These are phyloP conservation scores for Globisporangium paroecandrum DNA, from an alignment of 352 stramenopile species.

Conservation along the genomic window DNA sequence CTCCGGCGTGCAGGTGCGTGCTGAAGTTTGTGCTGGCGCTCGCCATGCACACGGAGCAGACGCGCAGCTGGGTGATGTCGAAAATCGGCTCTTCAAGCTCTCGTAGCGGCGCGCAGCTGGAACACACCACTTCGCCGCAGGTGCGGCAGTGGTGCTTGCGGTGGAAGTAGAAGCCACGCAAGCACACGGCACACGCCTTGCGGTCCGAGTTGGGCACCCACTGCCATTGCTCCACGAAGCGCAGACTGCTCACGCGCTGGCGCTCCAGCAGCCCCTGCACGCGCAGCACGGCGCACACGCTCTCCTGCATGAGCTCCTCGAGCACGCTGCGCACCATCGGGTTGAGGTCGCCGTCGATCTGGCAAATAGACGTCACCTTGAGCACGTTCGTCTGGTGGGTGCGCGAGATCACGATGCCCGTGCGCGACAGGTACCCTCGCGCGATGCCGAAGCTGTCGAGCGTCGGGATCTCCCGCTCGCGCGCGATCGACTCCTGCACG, in stretches of 20 bases:
- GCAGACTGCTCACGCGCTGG: conserved; percentile 64
- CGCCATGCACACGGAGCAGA: conserved; percentile 69
- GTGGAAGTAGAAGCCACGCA: conserved; percentile 77
- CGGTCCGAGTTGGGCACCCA: conserved; percentile 70
- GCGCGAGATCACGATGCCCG: conserved; percentile 68
- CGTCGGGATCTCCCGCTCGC: conserved; percentile 58
- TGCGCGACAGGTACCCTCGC: conserved; percentile 51
- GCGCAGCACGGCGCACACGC: conserved; percentile 46
- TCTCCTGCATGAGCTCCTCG: conserved; percentile 72
- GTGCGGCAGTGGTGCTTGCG: conserved; percentile 73
- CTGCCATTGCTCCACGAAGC: conserved; percentile 78
- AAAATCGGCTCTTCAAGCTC: conserved; percentile 67
- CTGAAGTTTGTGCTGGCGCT: conserved; percentile 23
- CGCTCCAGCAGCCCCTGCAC: conserved; percentile 64
- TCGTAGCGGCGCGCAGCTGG: conserved; percentile 61
- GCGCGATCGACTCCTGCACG: conserved; percentile 67
- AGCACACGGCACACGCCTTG: conserved; percentile 76
- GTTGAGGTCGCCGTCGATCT: conserved; percentile 57
- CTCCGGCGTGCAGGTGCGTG: conserved; percentile 21
- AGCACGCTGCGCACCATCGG: conserved; percentile 29
- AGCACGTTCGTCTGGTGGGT: conserved; percentile 72
- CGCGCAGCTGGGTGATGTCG: conserved; percentile 56
- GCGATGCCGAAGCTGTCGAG: conserved; percentile 64
- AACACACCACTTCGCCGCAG: conserved; percentile 78
- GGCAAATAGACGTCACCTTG: conserved; percentile 65